A percentile compares a stretch with the other conserved stretches of the same genome.
Evolutionary conservation across 768 basidiomycete genomes (phyloP).

Genomic region (Auricularia sp.): DNA sequence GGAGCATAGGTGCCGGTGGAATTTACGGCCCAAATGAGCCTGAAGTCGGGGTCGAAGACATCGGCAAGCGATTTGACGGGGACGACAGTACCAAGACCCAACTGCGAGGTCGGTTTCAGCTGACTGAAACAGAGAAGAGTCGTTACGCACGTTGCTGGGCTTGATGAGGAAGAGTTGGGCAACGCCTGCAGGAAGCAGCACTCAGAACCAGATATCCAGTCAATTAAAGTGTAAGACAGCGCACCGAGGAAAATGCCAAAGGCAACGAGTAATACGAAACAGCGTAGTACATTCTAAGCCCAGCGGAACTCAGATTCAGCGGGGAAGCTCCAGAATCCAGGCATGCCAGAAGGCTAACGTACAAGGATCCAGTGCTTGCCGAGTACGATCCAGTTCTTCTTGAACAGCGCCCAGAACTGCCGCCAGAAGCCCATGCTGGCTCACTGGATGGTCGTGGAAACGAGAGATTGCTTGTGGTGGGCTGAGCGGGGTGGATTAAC

Average conservation of each 20-base stretch:
- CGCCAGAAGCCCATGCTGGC: constrained; percentile 33
- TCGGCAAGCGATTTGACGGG: constrained; percentile 37
- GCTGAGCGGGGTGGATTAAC: no score
- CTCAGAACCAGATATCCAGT: background rate
- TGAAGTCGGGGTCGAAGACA: constrained; percentile 41
- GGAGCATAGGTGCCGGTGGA: constrained; percentile 28
- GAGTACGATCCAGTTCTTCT: constrained; percentile 70
- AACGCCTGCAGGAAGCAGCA: constrained; percentile 12
- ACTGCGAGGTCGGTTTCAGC: background rate
- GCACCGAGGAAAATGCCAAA: constrained; percentile 55
- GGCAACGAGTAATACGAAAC: constrained; percentile 51
- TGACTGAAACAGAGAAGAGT: background rate
- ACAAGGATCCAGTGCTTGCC: constrained; percentile 43
- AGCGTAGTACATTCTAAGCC: constrained; percentile 39
- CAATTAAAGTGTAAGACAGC: background rate
- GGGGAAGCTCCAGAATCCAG: background rate
- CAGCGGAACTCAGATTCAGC: background rate
- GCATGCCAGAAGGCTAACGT: constrained; percentile 12
- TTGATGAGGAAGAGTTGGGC: constrained; percentile 51
- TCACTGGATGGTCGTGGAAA: no score
- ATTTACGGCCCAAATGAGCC: constrained; percentile 57
- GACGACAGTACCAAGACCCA: constrained; percentile 46
- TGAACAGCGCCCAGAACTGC: constrained; percentile 48
- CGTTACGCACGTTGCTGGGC: constrained; percentile 45
- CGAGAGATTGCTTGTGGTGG: no score